Evolutionary conservation across 169 alveolate species (phyloP).

Genomic region (Pseudocohnilembus persalinus): DNA sequence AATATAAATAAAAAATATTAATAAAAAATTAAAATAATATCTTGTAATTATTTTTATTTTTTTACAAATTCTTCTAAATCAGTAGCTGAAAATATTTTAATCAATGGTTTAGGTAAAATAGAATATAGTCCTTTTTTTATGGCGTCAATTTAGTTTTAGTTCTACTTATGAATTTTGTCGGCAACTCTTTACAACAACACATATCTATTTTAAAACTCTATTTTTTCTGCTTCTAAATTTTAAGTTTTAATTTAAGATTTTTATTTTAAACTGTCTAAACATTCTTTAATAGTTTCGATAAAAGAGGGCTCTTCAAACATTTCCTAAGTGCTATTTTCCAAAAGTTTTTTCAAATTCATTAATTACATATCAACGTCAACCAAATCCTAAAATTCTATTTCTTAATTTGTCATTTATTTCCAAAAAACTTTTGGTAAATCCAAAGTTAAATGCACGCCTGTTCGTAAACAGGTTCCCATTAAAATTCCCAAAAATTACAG

Average conservation of each 20-base stretch:
- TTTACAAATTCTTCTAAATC: slow-evolving; percentile 76
- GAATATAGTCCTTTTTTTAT: slow-evolving; percentile 77
- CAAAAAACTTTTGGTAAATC: slow-evolving; percentile 81
- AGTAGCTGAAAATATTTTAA: slow-evolving; percentile 75
- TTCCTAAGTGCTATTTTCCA: slow-evolving; percentile 47
- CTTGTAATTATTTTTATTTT: too few species aligned
- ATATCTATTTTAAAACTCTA: too few species aligned
- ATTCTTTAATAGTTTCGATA: too few species aligned
- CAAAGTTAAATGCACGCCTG: slow-evolving; percentile 81
- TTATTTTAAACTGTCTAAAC: too few species aligned
- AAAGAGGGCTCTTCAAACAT: slow-evolving; percentile 58
- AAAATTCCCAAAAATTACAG: slow-evolving; percentile 86
- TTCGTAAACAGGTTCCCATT: slow-evolving; percentile 86
- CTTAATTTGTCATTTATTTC: slow-evolving; percentile 83
- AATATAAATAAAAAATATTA: too few species aligned
- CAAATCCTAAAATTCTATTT: slow-evolving; percentile 73
- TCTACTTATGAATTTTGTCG: too few species aligned
- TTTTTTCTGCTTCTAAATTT: too few species aligned
- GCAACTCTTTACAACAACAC: too few species aligned
- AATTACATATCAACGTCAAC: slow-evolving; percentile 74
- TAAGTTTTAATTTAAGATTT: too few species aligned
- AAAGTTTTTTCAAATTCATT: slow-evolving; percentile 59
- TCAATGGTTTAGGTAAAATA: slow-evolving; percentile 75
- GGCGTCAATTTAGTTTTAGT: slow-evolving; percentile 75
- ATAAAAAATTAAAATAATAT: too few species aligned